Evolutionary conservation across 140 eudicot species (phyloP), one percentile per base, ranked within the genome.

Genomic region (Bidens hawaiensis): DNA sequence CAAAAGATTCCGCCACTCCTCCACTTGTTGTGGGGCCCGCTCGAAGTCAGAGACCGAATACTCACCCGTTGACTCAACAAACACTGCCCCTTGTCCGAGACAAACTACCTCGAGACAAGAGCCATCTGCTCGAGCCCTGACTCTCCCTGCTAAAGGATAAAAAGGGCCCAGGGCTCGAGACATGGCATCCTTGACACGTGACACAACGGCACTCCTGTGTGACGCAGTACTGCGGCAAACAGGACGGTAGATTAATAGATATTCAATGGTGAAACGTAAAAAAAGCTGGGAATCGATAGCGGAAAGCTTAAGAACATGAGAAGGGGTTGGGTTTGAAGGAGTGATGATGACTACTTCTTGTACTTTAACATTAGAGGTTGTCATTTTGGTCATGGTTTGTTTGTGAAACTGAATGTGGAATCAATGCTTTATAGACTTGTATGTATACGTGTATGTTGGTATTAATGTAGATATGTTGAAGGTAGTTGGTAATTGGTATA

Each of bases 81-180:
- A 88, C n/a, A 70, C 75, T 6, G 84, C 85, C 22, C 96, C 96
- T 64, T 88, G 96, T 40, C 76, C 83, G 25, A 72, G 71, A 31
- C 96, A 88, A 22, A 75, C 76, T 0, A 88, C 96, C 59, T 88
- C 87, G 0, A 88, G 86, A 24, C 86, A 80, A 2, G 72, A 61
- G 15, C 85, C 88, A 26, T 79, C 87, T 34, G 79, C 3, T 22
- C 83, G 60, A 49, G 74, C 56, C 68, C 77, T 70, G 24, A 88
- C 88, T 67, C 96, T 69, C 7, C 96, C 96, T 0, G 94, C 81
- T 5, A 88, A 38, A 3, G 96, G 96, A 51, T 88, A 88, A 23
- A 78, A 88, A 0, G 83, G 88, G 10, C 82, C 86, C n/a, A 88
- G 70, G 30, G 90, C 90, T 43, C 79, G 82, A 45, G 76, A 80